Conservation (phyloP, 495 filamentous ascomycete species). For the Trichoderma parareesei region DNA sequence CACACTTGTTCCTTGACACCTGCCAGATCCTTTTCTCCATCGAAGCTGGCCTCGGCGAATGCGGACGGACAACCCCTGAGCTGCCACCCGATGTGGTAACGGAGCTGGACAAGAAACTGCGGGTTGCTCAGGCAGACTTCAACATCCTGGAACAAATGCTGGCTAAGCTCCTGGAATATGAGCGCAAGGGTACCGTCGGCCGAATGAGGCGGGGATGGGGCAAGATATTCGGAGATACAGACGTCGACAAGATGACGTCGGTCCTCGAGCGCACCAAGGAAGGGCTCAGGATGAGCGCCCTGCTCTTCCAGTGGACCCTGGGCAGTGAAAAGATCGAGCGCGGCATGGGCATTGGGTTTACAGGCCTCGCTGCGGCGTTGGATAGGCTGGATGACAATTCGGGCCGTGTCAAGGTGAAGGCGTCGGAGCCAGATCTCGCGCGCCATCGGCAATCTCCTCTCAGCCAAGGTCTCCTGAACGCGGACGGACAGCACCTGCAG, state of each 20-base stretch:
- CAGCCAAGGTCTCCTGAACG: neutral
- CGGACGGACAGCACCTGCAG: conserved; percentile 12
- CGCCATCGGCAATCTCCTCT: neutral
- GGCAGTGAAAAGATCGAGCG: conserved; percentile 24
- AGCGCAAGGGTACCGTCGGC: conserved; percentile 38
- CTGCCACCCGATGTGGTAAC: conserved; percentile 38
- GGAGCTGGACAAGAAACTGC: conserved; percentile 45
- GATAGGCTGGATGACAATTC: conserved; percentile 23
- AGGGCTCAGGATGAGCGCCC: conserved; percentile 33
- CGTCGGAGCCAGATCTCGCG: conserved; percentile 13
- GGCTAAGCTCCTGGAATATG: conserved; percentile 38
- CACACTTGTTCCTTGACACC: conserved; percentile 43
- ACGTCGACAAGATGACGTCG: conserved; percentile 34
- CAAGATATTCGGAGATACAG: conserved; percentile 34
- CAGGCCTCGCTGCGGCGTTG: conserved; percentile 38
- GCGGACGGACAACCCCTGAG: conserved; percentile 24
- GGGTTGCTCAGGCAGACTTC: conserved; percentile 36
- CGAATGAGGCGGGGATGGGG: conserved; percentile 44
- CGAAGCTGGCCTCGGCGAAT: conserved; percentile 41
- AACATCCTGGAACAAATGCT: conserved; percentile 42
- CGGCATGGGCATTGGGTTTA: conserved; percentile 36
- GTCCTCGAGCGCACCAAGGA: conserved; percentile 31
- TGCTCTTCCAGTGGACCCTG: conserved; percentile 39
- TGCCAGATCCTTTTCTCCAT: conserved; percentile 44
- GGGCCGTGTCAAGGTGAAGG: conserved; percentile 20